Conservation (phyloP, 2,329 filamentous ascomycete genomes). For the Ophiocordyceps polyrhachis-furcata region DNA sequence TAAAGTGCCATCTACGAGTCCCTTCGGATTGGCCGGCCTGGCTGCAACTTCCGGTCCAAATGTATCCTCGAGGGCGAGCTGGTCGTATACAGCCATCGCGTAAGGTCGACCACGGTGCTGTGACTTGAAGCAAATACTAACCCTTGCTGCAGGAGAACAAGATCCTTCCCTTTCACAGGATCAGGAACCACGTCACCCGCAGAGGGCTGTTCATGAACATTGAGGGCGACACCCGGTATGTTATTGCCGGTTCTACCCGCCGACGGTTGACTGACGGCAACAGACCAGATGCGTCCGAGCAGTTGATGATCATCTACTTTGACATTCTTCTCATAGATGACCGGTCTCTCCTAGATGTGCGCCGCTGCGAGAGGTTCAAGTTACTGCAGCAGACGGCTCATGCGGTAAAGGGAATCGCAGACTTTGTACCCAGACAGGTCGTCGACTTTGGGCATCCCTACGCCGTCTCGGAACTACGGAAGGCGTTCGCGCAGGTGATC, state of each 20-base stretch:
- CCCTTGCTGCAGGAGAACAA: slow-evolving; percentile 24
- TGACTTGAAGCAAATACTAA: slow-evolving; percentile 2
- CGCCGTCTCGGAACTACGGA: slow-evolving; percentile 35
- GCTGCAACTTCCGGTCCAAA: slow-evolving; percentile 38
- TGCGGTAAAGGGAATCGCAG: slow-evolving; percentile 39
- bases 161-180: slow-evolving; percentile 62
- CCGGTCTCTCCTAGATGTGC: slow-evolving; percentile 27
- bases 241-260: slow-evolving; percentile 1
- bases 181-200: slow-evolving; percentile 61
- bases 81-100: slow-evolving; percentile 53
- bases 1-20: slow-evolving; percentile 40
- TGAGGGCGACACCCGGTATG: slow-evolving; percentile 48
- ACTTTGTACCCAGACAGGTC: slow-evolving; percentile 45
- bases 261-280: slow-evolving; percentile 5
- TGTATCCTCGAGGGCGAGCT: slow-evolving; percentile 78
- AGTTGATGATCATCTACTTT: slow-evolving; percentile 44
- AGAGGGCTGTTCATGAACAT: slow-evolving; percentile 53
- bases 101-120: slow-evolving; percentile 7
- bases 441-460: slow-evolving; percentile 43
- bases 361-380: slow-evolving; percentile 40
- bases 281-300: slow-evolving; percentile 31
- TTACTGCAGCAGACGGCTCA: slow-evolving; percentile 36
- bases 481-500: slow-evolving; percentile 50
- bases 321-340: slow-evolving; percentile 36
- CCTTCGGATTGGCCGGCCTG: slow-evolving; percentile 37